Percentiles rank a stretch among this genome's conserved stretches.
These are phyloP conservation scores for Trichophyton schoenleinii DNA, from an alignment of 2,329 filamentous ascomycete genomes.

Conservation along the genomic window DNA sequence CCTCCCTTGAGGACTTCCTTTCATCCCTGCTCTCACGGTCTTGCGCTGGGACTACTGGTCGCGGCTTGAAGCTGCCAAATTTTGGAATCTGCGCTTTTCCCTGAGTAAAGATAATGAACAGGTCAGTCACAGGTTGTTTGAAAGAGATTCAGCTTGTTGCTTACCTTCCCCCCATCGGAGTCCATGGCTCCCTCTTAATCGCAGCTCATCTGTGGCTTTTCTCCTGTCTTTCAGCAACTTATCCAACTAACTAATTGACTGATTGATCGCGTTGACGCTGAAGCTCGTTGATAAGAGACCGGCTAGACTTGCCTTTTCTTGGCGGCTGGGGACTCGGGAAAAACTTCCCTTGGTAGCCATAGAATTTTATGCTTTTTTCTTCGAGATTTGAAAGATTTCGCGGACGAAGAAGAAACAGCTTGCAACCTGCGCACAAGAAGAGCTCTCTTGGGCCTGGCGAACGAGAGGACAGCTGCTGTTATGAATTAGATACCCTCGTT, in stretches of 20 bases:
- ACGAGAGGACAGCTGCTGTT: neutral
- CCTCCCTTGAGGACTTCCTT: neutral
- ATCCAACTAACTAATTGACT: no score
- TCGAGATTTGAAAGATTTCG: neutral
- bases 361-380: constrained; percentile 15
- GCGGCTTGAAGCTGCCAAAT: constrained; percentile 57
- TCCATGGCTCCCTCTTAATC: constrained; percentile 20
- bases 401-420: neutral
- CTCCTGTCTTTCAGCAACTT: no score
- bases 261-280: neutral
- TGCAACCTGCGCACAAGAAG: neutral
- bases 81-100: constrained; percentile 46
- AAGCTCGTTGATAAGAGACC: constrained; percentile 4
- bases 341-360: constrained; percentile 17
- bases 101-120: constrained; percentile 11
- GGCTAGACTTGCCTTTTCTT: constrained; percentile 13
- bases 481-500: constrained; percentile 6
- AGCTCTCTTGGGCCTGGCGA: neutral
- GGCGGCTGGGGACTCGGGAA: constrained; percentile 14
- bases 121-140: neutral
- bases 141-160: constrained; percentile 8
- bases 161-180: constrained; percentile 24
- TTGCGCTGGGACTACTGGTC: neutral
- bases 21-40: neutral
- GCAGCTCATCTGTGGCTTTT: neutral